Conservation (phyloP, 2,329 filamentous ascomycete genomes). For the Diaporthe destruens region DNA sequence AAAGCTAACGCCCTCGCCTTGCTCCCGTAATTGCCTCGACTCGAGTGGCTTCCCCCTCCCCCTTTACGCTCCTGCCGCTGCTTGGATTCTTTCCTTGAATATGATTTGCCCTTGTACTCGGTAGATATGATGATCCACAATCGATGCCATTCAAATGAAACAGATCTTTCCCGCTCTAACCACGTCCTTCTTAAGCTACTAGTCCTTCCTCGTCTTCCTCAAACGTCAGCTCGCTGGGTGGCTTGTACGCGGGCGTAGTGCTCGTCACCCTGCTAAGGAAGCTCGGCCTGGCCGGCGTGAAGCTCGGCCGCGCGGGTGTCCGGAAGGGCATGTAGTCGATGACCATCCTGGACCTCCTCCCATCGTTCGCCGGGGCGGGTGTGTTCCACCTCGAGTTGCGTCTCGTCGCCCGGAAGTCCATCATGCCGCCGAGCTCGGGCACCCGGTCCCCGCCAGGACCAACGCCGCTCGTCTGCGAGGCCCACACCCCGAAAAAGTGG, state of each 20-base stretch:
- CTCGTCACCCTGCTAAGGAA: constrained; percentile 35
- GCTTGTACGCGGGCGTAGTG: constrained; percentile 40
- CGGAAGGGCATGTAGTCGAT: constrained; percentile 40
- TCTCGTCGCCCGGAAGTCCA: constrained; percentile 41
- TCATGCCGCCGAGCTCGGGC: constrained; percentile 35
- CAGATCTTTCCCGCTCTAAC: not conserved
- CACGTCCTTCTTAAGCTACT: constrained; percentile 4
- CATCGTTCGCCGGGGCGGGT: constrained; percentile 35
- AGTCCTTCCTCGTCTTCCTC: constrained; percentile 36
- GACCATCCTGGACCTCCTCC: constrained; percentile 34
- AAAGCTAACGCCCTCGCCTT: constrained; percentile 9
- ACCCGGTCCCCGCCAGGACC: constrained; percentile 42
- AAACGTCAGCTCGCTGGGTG: constrained; percentile 40
- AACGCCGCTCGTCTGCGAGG: constrained; percentile 38
- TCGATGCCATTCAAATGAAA: constrained; percentile 35
- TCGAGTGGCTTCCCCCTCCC: not conserved
- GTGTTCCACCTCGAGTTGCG: constrained; percentile 40
- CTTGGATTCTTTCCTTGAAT: constrained; percentile 12
- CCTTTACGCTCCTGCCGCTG: not conserved
- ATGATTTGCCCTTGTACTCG: constrained; percentile 27
- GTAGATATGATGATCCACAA: constrained; percentile 32
- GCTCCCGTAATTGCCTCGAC: not conserved
- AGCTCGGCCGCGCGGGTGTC: constrained; percentile 30
- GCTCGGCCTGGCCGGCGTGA: constrained; percentile 35
- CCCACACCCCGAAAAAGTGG: constrained; percentile 47